Percentiles rank a stretch among this genome's conserved stretches.
Conservation (phyloP, 1,139 yeast genomes). For the Arxiozyma heterogenica region DNA sequence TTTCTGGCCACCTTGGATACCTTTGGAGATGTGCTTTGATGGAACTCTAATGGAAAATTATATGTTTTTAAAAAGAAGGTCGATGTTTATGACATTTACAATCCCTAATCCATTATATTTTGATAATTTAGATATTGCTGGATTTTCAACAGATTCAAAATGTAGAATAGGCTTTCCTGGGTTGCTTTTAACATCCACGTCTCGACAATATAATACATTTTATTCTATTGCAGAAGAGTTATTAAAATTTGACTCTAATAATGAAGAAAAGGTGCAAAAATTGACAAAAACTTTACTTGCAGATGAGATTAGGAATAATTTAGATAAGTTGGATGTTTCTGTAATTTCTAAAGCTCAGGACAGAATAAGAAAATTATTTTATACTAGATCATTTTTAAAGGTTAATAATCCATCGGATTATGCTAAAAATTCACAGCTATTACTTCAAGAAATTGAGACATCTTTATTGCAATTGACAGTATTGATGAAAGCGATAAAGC, state of each 20-base stretch:
- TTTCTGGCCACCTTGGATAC: constrained; percentile 77
- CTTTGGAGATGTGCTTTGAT: constrained; percentile 63
- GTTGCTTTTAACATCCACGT: constrained; percentile 59
- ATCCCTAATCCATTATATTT: constrained; percentile 59
- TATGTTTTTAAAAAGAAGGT: constrained; percentile 53
- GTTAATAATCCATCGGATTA: constrained; percentile 21
- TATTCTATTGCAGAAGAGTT: constrained; percentile 58
- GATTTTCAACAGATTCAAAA: constrained; percentile 23
- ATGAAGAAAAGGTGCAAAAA: constrained; percentile 48
- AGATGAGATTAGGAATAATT: constrained; percentile 28
- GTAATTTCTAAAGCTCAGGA: constrained; percentile 25
- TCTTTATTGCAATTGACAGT: constrained; percentile 51
- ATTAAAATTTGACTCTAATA: constrained; percentile 50
- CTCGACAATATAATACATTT: constrained; percentile 62
- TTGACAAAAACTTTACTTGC: constrained; percentile 46
- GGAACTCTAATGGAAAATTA: constrained; percentile 46
- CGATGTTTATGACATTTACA: constrained; percentile 51
- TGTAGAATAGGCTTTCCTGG: constrained; percentile 55
- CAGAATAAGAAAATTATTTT: constrained; percentile 23
- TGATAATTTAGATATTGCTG: constrained; percentile 20
- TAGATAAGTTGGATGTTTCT: constrained; percentile 30
- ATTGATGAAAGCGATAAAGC: constrained; percentile 57
- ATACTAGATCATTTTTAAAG: constrained; percentile 26
- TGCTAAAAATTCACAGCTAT: constrained; percentile 30
- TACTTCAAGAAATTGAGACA: constrained; percentile 52